A percentile compares a stretch with the other conserved stretches of the same genome.
phyloP scores from a whole-genome alignment of 495 filamentous ascomycete genomes.

The Lasiosphaeria ovina region DNA sequence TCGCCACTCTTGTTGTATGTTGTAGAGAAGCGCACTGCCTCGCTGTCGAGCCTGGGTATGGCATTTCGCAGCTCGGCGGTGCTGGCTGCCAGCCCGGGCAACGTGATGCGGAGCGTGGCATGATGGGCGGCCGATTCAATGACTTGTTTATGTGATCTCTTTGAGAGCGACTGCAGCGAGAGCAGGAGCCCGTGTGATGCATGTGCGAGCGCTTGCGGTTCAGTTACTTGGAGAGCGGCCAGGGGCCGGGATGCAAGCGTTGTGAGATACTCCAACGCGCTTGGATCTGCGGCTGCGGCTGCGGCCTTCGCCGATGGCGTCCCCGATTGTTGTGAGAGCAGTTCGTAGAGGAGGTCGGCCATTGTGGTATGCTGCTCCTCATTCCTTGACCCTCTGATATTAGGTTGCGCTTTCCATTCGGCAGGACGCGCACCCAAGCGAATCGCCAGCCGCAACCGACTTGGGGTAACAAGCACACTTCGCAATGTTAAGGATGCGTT shows the following conservation, averaged over 20 bases:
- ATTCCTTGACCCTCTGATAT: background rate
- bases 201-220: slow-evolving; percentile 77
- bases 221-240: slow-evolving; percentile 65
- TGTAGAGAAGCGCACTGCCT: slow-evolving; percentile 74
- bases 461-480: too few species aligned
- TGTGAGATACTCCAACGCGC: slow-evolving; percentile 77
- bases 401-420: background rate
- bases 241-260: slow-evolving; percentile 78
- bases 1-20: slow-evolving; percentile 78
- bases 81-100: slow-evolving; percentile 66
- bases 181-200: slow-evolving; percentile 78
- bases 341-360: slow-evolving; percentile 37
- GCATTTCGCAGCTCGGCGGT: slow-evolving; percentile 63
- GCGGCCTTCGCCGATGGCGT: slow-evolving; percentile 8
- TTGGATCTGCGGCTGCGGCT: slow-evolving; percentile 54
- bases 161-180: slow-evolving; percentile 83
- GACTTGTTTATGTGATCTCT: slow-evolving; percentile 86
- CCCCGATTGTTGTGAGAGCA: slow-evolving; percentile 23
- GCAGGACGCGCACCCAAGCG: background rate
- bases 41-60: slow-evolving; percentile 76
- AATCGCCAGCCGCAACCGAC: too few species aligned
- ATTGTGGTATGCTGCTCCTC: slow-evolving; percentile 16
- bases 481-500: too few species aligned
- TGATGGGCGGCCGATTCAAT: slow-evolving; percentile 78
- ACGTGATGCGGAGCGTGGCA: slow-evolving; percentile 61